phyloP scores from a whole-genome alignment of 805 yeast genomes.

The Kluyveromyces nonfermentans region DNA sequence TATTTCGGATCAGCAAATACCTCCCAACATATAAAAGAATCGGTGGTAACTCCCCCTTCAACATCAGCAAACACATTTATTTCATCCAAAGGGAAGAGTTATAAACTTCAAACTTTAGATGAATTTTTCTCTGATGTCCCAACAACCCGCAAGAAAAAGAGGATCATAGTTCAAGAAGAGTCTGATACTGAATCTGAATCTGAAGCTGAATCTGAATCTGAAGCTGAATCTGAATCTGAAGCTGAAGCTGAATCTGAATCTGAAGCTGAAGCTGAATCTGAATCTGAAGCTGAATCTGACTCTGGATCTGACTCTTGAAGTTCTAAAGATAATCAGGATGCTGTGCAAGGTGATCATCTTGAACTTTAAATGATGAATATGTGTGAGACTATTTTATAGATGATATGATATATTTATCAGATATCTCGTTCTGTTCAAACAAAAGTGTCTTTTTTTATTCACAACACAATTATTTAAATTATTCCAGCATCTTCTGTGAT shows the following conservation, averaged over 20 bases:
- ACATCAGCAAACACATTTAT: constrained; percentile 9
- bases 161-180: constrained; percentile 24
- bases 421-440: too few species aligned
- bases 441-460: too few species aligned
- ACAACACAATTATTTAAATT: too few species aligned
- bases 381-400: too few species aligned
- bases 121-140: constrained; percentile 63
- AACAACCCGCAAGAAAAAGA: constrained; percentile 10
- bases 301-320: too few species aligned
- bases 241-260: constrained; percentile 5
- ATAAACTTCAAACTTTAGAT: constrained; percentile 69
- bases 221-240: constrained; percentile 12
- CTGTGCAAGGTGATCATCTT: too few species aligned
- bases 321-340: too few species aligned
- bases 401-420: too few species aligned
- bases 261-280: constrained; percentile 5
- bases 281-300: neutral
- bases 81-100: constrained; percentile 30
- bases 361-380: too few species aligned
- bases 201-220: constrained; percentile 27
- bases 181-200: constrained; percentile 27
- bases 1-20: constrained; percentile 8
- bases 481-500: too few species aligned
- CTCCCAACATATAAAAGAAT: neutral
- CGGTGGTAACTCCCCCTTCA: constrained; percentile 3